phyloP scores from a whole-genome alignment of 78 protist genomes.

The Dictyostelium capitatum region DNA sequence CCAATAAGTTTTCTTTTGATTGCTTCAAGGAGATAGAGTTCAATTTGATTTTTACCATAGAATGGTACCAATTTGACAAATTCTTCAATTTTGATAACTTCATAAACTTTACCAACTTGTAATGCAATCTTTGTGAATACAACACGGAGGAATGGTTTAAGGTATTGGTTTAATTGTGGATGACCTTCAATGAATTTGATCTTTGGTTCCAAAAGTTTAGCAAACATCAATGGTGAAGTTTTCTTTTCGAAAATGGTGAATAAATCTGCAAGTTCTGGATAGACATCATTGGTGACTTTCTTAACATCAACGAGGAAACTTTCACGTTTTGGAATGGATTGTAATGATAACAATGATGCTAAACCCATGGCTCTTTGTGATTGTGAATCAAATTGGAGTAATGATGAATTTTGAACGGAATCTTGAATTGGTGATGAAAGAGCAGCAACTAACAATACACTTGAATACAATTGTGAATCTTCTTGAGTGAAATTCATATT shows the following conservation, averaged over 20 bases:
- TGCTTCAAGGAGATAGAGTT: slow-evolving; percentile 50
- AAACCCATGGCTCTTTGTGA: slow-evolving; percentile 40
- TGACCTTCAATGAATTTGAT: slow-evolving; percentile 36
- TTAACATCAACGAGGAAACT: slow-evolving; percentile 39
- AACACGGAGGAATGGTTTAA: slow-evolving; percentile 56
- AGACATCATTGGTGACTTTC: slow-evolving; percentile 20
- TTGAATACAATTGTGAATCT: slow-evolving; percentile 8
- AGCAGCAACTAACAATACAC: slow-evolving; percentile 60
- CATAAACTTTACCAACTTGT: slow-evolving; percentile 83
- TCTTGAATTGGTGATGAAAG: slow-evolving; percentile 68
- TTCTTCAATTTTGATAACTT: slow-evolving; percentile 68
- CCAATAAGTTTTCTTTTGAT: slow-evolving; percentile 61
- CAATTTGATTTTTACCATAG: slow-evolving; percentile 56
- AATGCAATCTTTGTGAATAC: slow-evolving; percentile 76
- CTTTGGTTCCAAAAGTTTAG: slow-evolving; percentile 50
- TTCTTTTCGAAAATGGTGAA: slow-evolving; percentile 63
- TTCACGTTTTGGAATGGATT: slow-evolving; percentile 68
- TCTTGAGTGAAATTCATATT: slow-evolving; percentile 30
- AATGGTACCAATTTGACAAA: slow-evolving; percentile 65
- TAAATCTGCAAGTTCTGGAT: slow-evolving; percentile 79
- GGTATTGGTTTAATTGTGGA: slow-evolving; percentile 56
- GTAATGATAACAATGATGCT: slow-evolving; percentile 51
- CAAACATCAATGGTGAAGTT: slow-evolving; percentile 20
- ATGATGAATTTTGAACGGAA: background rate
- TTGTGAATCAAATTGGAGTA: slow-evolving; percentile 41